These are phyloP conservation scores for Chaetomium cochliodes DNA, from an alignment of 495 filamentous ascomycete genomes.

Conservation along the genomic window DNA sequence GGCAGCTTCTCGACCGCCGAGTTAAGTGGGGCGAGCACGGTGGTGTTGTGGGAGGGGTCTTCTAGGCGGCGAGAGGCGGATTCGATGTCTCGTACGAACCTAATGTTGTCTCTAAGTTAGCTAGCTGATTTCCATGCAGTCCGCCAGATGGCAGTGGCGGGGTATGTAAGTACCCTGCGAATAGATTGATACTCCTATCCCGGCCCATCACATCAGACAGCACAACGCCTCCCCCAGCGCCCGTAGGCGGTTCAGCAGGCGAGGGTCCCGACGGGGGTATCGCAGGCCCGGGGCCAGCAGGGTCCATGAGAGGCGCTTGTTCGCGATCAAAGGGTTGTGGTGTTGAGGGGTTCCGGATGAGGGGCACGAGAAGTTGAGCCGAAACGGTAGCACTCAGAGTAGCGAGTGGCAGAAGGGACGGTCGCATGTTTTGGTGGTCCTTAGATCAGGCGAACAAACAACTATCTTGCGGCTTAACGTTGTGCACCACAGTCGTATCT, in stretches of 20 bases:
- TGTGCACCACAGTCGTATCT: neutral
- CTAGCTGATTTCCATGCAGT: neutral
- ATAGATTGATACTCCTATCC: constrained; percentile 80
- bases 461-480: neutral
- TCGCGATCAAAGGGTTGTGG: constrained; percentile 17
- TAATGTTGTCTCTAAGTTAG: constrained; percentile 6
- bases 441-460: neutral
- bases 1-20: constrained; percentile 74
- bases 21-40: constrained; percentile 86
- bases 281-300: constrained; percentile 38
- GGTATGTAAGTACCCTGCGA: constrained; percentile 54
- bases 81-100: constrained; percentile 76
- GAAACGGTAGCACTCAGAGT: constrained; percentile 30
- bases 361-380: constrained; percentile 33
- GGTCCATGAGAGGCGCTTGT: constrained; percentile 42
- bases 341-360: constrained; percentile 19
- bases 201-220: constrained; percentile 86
- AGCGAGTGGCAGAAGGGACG: constrained; percentile 17
- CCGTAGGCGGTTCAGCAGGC: constrained; percentile 44
- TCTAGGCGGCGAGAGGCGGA: constrained; percentile 68
- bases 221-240: constrained; percentile 46
- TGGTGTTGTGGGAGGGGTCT: constrained; percentile 69
- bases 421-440: constrained; percentile 22
- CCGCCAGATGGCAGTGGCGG: neutral
- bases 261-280: constrained; percentile 34